Evolutionary conservation across 2,329 filamentous ascomycete genomes (phyloP), one percentile per base, ranked within the genome.

Genomic region (Neonectria coccinea): DNA sequence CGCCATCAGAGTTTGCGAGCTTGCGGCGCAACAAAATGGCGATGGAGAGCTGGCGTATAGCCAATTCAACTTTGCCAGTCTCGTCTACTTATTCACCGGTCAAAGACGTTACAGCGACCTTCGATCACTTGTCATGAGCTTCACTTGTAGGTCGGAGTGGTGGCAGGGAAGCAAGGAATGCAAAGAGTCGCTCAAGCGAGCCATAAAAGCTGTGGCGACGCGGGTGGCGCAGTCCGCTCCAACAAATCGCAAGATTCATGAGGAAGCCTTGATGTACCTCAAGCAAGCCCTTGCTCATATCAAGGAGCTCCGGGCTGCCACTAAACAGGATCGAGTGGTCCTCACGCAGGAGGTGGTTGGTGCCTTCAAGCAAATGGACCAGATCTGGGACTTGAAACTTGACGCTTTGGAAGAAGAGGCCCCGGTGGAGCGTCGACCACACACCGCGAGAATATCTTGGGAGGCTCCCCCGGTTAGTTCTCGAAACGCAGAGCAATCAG

Each of bases 101-200:
- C 70, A 73, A 42, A 70, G 66, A n/a, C 70, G 65, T 7, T 81
- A 81, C 57, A 58, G 67, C 8, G 72, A 73, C 16, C 66, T 81
- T 20, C 64, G 68, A 36, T 69, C 67, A 36, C 64, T 82, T n/a
- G 59, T 82, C 6, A 54, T 55, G 20, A 67, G 61, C 11, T 80
- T 80, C 52, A 73, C 62, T 9, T 73, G 75, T 4, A 73, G 75
- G 59, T 65, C 70, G 18, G 71, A 72, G 48, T 79, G 76, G 72
- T 81, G 79, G 79, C 75, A 78, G n/a, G 77, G 77, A 10, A 78
- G 76, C 52, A 74, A 72, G 39, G 72, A 71, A 39, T 80, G 79
- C 68, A 79, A 80, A 57, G 75, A 78, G 61, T 77, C 73, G n/a
- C 71, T 80, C 69, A 80, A 80, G 64, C 68, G 76, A 25, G 78